phyloP scores from a whole-genome alignment of 1,284 basidiomycete species.

The Mixia osmundae region DNA sequence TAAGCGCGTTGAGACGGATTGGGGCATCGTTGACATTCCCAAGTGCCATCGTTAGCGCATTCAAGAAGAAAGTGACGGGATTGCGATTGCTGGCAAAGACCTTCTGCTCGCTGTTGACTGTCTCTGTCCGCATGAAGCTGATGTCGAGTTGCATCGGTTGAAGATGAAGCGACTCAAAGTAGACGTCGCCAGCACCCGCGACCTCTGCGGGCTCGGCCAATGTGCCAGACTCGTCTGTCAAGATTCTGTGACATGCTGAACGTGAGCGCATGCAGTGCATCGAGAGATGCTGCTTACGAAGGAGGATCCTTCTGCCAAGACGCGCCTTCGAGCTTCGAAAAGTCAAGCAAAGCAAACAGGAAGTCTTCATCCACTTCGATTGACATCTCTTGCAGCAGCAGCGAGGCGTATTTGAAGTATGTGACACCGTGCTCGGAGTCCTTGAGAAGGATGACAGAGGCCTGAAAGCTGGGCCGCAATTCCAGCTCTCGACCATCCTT shows the following conservation, averaged over 20 bases:
- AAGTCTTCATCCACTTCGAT: constrained; percentile 95
- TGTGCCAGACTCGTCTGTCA: constrained; percentile 24
- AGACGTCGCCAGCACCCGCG: constrained; percentile 48
- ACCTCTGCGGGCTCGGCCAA: constrained; percentile 53
- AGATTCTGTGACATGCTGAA: background rate
- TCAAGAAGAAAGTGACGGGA: constrained; percentile 77
- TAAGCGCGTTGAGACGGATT: constrained; percentile 82
- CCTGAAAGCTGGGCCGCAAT: constrained; percentile 71
- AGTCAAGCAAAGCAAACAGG: constrained; percentile 72
- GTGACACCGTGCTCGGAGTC: constrained; percentile 88
- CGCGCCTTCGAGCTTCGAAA: constrained; percentile 71
- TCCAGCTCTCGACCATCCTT: constrained; percentile 55
- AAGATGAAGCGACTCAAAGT: constrained; percentile 92
- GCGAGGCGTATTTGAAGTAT: constrained; percentile 91
- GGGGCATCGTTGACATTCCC: constrained; percentile 95
- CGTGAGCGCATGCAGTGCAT: background rate
- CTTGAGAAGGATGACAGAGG: constrained; percentile 68
- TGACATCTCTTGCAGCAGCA: constrained; percentile 81
- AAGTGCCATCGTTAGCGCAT: constrained; percentile 87
- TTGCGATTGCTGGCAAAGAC: constrained; percentile 29
- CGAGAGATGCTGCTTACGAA: constrained; percentile 3
- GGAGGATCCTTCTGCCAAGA: constrained; percentile 52
- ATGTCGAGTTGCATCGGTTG: constrained; percentile 81
- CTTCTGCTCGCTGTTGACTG: constrained; percentile 54
- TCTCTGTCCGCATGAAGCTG: constrained; percentile 91